Evolutionary conservation across 495 filamentous ascomycete genomes (phyloP), one percentile per base, ranked within the genome.

Genomic region (Xeromyces bisporus): DNA sequence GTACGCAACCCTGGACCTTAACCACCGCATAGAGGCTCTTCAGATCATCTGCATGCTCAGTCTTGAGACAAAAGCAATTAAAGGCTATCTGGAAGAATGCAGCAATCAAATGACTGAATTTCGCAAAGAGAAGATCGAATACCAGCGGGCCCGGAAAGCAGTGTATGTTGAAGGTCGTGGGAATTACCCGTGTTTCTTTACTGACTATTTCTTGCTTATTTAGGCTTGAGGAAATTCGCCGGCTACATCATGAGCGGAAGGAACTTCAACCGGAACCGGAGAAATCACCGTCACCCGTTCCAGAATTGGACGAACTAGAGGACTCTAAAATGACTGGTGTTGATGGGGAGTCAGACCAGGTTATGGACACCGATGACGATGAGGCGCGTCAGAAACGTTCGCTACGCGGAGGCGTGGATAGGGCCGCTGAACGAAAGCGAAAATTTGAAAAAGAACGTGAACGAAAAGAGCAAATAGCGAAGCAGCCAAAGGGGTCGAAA

Each of bases 91-190:
- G 58, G 84, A 93, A 35, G 74, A 86, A 38, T 91, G 84, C 53
- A 77, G 74, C 28, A 78, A 84, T 38, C 73, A 80, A 35, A 93
- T 94, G 91, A 97, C 89, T 2, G 71, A 71, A 25, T 77, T 84
- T 44, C 69, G 89, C 12, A 97, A 96, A 53, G 79, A 91, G 51
- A 96, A 93, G 56, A 93, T 93, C 34, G 80, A 92, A 40, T 76
- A 73, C 47, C 89, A 96, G 51, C 69, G 83, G 34, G 66, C 75
- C 32, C 72, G 79, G 43, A 94, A 89, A 50, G 63, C 66, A 50
- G 66, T 69, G 86, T 93, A 71, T 62, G 85, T 77, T 17, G 6
- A n/a, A n/a, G n/a, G n/a, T n/a, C n/a, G n/a, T n/a, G n/a, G n/a
- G n/a, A n/a, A n/a, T n/a, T n/a, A n/a, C n/a, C n/a, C n/a, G n/a